phyloP scores from a whole-genome alignment of 2,329 filamentous ascomycete genomes.

The Stemphylium lycopersici region DNA sequence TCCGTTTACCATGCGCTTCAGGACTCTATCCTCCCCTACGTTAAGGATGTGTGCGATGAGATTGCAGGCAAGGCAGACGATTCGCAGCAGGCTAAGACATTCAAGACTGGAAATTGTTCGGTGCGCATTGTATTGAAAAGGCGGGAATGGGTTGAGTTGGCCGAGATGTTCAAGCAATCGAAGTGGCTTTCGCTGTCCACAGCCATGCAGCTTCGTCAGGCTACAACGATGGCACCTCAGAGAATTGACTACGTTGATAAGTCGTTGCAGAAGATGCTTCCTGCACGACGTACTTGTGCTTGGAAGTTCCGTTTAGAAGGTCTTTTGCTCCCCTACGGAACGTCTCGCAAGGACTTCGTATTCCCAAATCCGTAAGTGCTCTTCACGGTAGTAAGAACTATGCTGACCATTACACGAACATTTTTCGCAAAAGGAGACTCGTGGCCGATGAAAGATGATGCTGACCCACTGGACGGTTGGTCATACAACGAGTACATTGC shows the following conservation, averaged over 20 bases:
- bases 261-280: neutral
- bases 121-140: constrained; percentile 38
- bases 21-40: constrained; percentile 31
- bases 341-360: constrained; percentile 10
- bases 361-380: neutral
- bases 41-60: constrained; percentile 46
- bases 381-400: neutral
- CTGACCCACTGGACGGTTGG: neutral
- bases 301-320: constrained; percentile 47
- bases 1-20: constrained; percentile 30
- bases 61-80: constrained; percentile 31
- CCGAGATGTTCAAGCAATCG: constrained; percentile 33
- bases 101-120: constrained; percentile 26
- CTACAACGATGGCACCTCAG: constrained; percentile 34
- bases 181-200: constrained; percentile 23
- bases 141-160: constrained; percentile 40
- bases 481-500: constrained; percentile 35
- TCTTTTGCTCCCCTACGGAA: constrained; percentile 51
- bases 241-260: constrained; percentile 37
- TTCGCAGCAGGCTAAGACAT: constrained; percentile 43
- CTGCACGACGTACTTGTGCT: neutral
- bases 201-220: constrained; percentile 33
- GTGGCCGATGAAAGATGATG: neutral
- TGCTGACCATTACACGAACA: neutral
- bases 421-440: neutral